phyloP scores from a whole-genome alignment of 192 early-diverging fungal species.

The Entophlyctis luteolus region DNA sequence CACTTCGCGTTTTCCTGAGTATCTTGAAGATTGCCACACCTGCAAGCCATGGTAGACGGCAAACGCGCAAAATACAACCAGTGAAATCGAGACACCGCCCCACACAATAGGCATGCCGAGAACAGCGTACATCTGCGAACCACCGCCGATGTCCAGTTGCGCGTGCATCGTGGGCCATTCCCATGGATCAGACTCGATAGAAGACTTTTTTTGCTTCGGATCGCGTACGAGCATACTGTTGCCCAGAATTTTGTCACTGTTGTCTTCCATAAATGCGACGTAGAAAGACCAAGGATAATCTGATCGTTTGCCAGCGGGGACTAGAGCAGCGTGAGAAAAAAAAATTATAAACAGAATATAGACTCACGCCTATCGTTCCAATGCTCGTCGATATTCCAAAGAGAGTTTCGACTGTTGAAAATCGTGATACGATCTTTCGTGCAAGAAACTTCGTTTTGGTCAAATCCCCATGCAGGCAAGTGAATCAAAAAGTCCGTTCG shows the following conservation, averaged over 20 bases:
- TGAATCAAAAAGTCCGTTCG: conserved; percentile 57
- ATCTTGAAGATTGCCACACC: not conserved
- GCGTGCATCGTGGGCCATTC: conserved; percentile 87
- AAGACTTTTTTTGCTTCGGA: conserved; percentile 79
- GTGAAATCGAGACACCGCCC: conserved; percentile 63
- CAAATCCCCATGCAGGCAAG: conserved; percentile 82
- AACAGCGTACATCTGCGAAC: conserved; percentile 86
- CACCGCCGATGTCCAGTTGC: conserved; percentile 88
- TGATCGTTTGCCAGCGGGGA: conserved; percentile 62
- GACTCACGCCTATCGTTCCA: conserved; percentile 63
- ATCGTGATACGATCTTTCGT: conserved; percentile 50
- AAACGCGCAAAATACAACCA: conserved; percentile 49
- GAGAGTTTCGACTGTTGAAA: conserved; percentile 41
- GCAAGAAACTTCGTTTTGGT: conserved; percentile 87
- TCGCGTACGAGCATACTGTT: conserved; percentile 94
- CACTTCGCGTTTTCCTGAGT: not conserved
- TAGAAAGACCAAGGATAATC: conserved; percentile 74
- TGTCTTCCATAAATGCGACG: conserved; percentile 81
- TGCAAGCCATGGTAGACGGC: conserved; percentile 58
- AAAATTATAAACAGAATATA: not conserved
- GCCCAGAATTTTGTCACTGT: conserved; percentile 88
- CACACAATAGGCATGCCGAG: conserved; percentile 89
- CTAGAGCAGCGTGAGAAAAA: conserved; percentile 29
- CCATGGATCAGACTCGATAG: conserved; percentile 68
- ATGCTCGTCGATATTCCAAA: conserved; percentile 95